These are phyloP conservation scores for Oryza meridionalis DNA, from an alignment of 176 grass and related monocot species.

Conservation along the genomic window DNA sequence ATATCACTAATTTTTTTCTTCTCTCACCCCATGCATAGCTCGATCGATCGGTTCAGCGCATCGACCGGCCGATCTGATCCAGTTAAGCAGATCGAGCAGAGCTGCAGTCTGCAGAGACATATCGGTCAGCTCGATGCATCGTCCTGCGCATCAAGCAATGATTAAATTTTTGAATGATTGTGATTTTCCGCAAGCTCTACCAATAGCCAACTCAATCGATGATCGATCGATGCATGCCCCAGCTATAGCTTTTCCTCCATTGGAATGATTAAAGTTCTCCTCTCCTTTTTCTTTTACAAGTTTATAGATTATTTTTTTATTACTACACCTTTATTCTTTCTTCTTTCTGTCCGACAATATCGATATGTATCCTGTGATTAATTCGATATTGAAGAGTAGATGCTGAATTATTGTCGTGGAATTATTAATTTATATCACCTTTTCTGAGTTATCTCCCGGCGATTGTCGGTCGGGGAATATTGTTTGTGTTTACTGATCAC, in stretches of 20 bases:
- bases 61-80: slow-evolving; percentile 4
- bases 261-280: slow-evolving; percentile 36
- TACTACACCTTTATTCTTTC: background rate
- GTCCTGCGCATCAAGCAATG: slow-evolving; percentile 32
- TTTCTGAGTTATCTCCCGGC: slow-evolving; percentile 1
- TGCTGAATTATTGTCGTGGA: slow-evolving; percentile 5
- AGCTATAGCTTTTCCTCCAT: slow-evolving; percentile 3
- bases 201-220: slow-evolving; percentile 6
- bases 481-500: background rate
- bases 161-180: slow-evolving; percentile 39
- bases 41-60: background rate
- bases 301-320: background rate
- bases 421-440: background rate
- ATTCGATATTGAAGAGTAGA: background rate
- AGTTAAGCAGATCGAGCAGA: slow-evolving; percentile 13
- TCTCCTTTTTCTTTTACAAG: background rate
- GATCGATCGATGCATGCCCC: background rate
- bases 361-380: slow-evolving; percentile 2
- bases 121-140: background rate
- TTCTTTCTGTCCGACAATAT: slow-evolving; percentile 10
- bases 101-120: background rate
- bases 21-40: background rate
- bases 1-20: slow-evolving; percentile 12
- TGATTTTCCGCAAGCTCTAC: slow-evolving; percentile 34
- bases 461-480: slow-evolving; percentile 30